Percentiles rank a stretch among this genome's conserved stretches.
These are phyloP conservation scores for Pleomassaria siparia DNA, from an alignment of 2,329 filamentous ascomycete species.

Conservation along the genomic window DNA sequence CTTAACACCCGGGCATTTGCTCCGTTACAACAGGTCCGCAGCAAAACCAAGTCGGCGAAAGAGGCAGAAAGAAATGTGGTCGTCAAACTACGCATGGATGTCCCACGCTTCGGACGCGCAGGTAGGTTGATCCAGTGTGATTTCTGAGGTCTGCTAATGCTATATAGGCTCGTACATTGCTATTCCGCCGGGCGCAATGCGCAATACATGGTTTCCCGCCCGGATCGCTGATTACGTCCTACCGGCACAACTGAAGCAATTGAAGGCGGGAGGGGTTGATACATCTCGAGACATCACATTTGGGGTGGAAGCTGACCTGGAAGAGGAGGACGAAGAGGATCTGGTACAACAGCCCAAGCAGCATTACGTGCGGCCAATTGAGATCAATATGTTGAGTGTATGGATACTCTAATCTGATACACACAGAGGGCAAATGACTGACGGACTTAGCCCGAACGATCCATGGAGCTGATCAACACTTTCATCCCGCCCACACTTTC, in stretches of 20 bases:
- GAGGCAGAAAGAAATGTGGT: conserved; percentile 46
- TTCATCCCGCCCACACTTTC: conserved; percentile 52
- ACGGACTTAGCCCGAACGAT: conserved; percentile 43
- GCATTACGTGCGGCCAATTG: conserved; percentile 40
- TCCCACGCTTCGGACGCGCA: conserved; percentile 53
- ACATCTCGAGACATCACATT: conserved; percentile 53
- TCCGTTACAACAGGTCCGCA: conserved; percentile 44
- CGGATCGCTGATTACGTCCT: conserved; percentile 57
- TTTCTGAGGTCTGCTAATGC: conserved; percentile 17
- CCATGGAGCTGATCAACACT: conserved; percentile 51
- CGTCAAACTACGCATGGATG: conserved; percentile 55
- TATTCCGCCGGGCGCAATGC: conserved; percentile 55
- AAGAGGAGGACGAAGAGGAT: conserved; percentile 26
- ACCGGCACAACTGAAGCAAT: conserved; percentile 45
- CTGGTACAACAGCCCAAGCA: conserved; percentile 16
- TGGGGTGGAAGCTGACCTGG: conserved; percentile 32
- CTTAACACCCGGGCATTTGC: conserved; percentile 27
- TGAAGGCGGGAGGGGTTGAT: conserved; percentile 48
- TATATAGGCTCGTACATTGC: conserved; percentile 55
- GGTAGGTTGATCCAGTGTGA: conserved; percentile 23
- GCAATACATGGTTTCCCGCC: conserved; percentile 56
- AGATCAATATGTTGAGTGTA: conserved; percentile 46
- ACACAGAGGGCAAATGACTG: conserved; percentile 13
- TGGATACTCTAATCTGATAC: conserved; percentile 9
- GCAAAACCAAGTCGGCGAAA: conserved; percentile 50